Evolutionary conservation across 2,329 filamentous ascomycete species (phyloP), one percentile per base, ranked within the genome.

Genomic region (Fusarium mexicanum): DNA sequence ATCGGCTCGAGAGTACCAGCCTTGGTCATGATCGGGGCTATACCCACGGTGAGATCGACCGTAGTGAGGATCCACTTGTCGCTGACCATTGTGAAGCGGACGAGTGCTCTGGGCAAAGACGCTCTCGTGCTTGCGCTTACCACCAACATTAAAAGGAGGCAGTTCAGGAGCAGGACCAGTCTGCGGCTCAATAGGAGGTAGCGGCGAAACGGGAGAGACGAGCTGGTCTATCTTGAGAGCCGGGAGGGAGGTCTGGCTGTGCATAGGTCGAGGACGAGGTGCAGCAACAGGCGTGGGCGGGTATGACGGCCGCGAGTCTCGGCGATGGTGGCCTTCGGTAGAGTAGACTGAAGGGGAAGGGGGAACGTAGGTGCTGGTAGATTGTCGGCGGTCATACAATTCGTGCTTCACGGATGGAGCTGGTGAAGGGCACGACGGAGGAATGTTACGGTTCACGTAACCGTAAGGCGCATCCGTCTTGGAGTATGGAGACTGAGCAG

Each of bases 401-500:
- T 83, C 82, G 12, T 79, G 79, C 61, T 80, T 82, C 24, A 77
- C 74, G 8, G 77, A 74, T 2, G 73, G 65, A n/a, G 74, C 69
- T 8, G 82, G 81, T 18, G 83, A 80, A 22, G 79, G 69, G 40
- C 79, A 81, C 4, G 79, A 57, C 20, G 78, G 77, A n/a, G 82
- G 79, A 50, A 79, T 51, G 54, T 66, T 76, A 33, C 80, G 79
- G 38, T 71, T 76, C 54, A 76, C 71, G 51, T 81, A 83, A 43
- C 69, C 71, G 63, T 83, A 88, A 87, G 61, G 84, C 80, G 46
- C 85, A 81, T 79, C 82, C 6, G 78, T 66, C 67, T 80, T 80
- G 38, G 67, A 78, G 75, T 86, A 86, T 5, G 85, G 82, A n/a
- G 83, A 83, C 17, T 84, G 81, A n/a, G 82, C 78, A 47, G 81